Evolutionary conservation across 2,329 filamentous ascomycete genomes (phyloP), one percentile per base, ranked within the genome.

Genomic region (Penicillium sclerotigenum): DNA sequence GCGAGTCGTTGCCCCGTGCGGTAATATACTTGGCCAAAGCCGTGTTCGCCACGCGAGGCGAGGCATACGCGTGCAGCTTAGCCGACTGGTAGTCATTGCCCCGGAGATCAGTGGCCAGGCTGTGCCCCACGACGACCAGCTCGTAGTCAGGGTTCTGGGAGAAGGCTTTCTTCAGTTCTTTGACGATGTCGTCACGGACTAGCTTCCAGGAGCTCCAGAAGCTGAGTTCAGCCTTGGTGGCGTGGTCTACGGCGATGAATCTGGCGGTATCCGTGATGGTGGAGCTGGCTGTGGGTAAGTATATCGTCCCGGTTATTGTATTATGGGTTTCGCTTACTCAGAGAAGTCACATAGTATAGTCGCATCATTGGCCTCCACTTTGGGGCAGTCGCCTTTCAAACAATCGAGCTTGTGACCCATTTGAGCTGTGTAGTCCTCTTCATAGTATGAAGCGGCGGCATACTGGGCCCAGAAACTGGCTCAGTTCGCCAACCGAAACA

Each of bases 21-120:
- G 78, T 79, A 58, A 89, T 75, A 66, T 79, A 86, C 49, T 75
- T 67, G 51, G 79, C 79, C 55, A 88, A 79, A 18, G 70, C 76
- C 2, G 68, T 65, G 70, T 87, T 86, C 57, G 86, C 87, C 18
- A 86, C 79, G 43, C 86, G 85, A 1, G 87, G 87, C 18, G 83
- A 79, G 58, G 87, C 87, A 73, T 82, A 90, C 1, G 83, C 86
- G 77, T 86, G 88, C 41, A 89, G 65, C 62, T 87, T 84, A 48
- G 77, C 71, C 14, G 74, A 68, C 1, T 72, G 60, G 56, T 74
- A 72, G 40, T 81, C 83, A 10, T 68, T 65, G 6, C 70, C 69
- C 45, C 85, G 80, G 20, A 88, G 73, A 61, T 83, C 78, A 0
- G 80, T 83, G 0, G 79, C 87, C 4, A 90, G 82, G 10, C 84